Evolutionary conservation across 805 yeast genomes (phyloP), one percentile per base, ranked within the genome.

Genomic region (Candida berthetii): DNA sequence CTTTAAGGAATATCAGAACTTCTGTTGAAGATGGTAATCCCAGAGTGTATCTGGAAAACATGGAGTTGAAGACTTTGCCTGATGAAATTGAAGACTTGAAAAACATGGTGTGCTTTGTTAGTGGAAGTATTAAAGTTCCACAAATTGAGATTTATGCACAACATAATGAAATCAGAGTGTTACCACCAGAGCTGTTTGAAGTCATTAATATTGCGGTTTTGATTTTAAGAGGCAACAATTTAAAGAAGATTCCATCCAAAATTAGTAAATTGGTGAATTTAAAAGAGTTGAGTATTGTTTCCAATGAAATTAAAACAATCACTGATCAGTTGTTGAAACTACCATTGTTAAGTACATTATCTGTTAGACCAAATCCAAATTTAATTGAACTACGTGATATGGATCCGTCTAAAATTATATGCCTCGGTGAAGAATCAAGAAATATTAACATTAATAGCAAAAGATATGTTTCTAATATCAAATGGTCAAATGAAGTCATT

Each of bases 11-110:
- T 3, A 68, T 79, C 14, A 58, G 71, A 11, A 54, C 60, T 4
- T 62, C 74, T 3, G 75, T 80, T 45, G 83, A 76, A 46, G 66
- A 72, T 35, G 66, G 69, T 6, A 47, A 54, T 8, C 65, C 76
- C 1, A 61, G 53, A n/a, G 61, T 80, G 2, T 58, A 69, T 42
- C 50, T 80, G 22, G 82, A 78, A 40, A 58, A 68, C 14, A 52
- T 77, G 57, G 69, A 66, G 0, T 57, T 80, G 32, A 62, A 60
- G 10, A 69, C 69, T 6, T 55, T 80, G 3, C 85, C 86, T 1
- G 78, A 74, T 39, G 82, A 78, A 47, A 66, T 80, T 24, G 70
- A 69, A 39, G 86, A 80, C 52, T 60, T 80, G 47, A 69, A 75
- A 49, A 68, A 78, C 41, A 56, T 78, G 49, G 79, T 78, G n/a